Evolutionary conservation across 2,329 filamentous ascomycete genomes (phyloP), one percentile per base, ranked within the genome.

Genomic region (Calonectria pteridis): DNA sequence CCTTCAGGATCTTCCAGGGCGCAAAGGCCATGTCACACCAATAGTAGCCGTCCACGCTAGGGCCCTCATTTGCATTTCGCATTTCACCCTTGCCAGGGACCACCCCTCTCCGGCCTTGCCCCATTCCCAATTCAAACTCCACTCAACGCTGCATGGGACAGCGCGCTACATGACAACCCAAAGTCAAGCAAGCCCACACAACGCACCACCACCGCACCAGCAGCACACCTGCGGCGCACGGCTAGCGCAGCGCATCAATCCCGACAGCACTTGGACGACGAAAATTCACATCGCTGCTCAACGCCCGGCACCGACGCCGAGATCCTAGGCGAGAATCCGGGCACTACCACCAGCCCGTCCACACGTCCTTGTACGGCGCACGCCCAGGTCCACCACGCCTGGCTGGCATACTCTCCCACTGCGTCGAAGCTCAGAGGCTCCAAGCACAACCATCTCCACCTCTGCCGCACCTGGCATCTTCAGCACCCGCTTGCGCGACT

Each of bases 21-120:
- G 66, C 63, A 51, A 70, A 75, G 40, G 58, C 69, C 50, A 29
- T 67, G 70, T 77, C 74, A 73, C 75, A 77, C 82, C 82, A 84
- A 84, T 83, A 79, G 77, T 69, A 72, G 74, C 53, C 77, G 69
- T 80, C 81, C 82, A 83, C 82, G 82, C 82, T 77, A 78, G 73
- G 71, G 71, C 73, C 70, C 72, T 75, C 73, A 74, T 77, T 72
- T 67, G 64, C 75, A 78, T 71, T 78, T 71, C 65, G 64, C 75
- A 78, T 71, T 77, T 71, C 65, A 64, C 75, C 77, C 73, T 75
- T 51, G 33, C 49, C 76, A 77, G 75, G 77, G 72, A 79, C 76
- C 74, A 73, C 75, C 76, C 55, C 68, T 58, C 51, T 68, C 69
- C 23, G 63, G 59, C 59, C 59, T 64, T 33, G 67, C 53, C 59